phyloP scores from a whole-genome alignment of 139 green algal species.

The Micractinium conductrix region DNA sequence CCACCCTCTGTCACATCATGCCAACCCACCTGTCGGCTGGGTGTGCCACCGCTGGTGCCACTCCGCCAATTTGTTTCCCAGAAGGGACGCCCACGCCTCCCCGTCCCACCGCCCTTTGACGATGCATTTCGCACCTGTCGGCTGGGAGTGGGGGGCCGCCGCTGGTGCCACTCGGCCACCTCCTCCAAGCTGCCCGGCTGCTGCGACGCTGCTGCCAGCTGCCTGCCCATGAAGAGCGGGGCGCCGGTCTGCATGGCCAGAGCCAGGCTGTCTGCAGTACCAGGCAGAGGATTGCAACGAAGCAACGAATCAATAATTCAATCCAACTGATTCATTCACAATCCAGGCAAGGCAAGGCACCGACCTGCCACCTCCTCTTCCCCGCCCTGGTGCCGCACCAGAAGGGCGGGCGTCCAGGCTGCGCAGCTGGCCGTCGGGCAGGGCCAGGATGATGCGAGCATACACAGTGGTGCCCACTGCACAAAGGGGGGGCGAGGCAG shows the following conservation, averaged over 20 bases:
- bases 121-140: too few species aligned
- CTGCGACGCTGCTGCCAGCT: conserved; percentile 19
- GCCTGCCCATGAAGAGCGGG: conserved; percentile 11
- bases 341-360: not conserved
- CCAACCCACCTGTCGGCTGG: not conserved
- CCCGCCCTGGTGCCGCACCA: not conserved
- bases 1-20: not conserved
- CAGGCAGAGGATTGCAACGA: not conserved
- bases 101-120: too few species aligned
- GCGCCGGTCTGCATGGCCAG: conserved; percentile 17
- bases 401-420: conserved; percentile 41
- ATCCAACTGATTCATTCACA: not conserved
- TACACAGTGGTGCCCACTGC: conserved; percentile 42
- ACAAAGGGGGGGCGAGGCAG: not conserved
- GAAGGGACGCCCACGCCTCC: too few species aligned
- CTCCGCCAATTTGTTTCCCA: too few species aligned
- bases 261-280: conserved; percentile 5
- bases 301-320: too few species aligned
- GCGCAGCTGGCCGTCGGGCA: conserved; percentile 22
- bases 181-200: conserved; percentile 7
- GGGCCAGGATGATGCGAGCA: conserved; percentile 32
- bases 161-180: conserved; percentile 5
- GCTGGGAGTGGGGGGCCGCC: conserved; percentile 9
- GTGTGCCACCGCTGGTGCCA: conserved; percentile 1
- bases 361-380: not conserved